Evolutionary conservation across 129 eudicot species (phyloP), one percentile per base, ranked within the genome.

Genomic region (Pseudognaphalium luteoalbum): DNA sequence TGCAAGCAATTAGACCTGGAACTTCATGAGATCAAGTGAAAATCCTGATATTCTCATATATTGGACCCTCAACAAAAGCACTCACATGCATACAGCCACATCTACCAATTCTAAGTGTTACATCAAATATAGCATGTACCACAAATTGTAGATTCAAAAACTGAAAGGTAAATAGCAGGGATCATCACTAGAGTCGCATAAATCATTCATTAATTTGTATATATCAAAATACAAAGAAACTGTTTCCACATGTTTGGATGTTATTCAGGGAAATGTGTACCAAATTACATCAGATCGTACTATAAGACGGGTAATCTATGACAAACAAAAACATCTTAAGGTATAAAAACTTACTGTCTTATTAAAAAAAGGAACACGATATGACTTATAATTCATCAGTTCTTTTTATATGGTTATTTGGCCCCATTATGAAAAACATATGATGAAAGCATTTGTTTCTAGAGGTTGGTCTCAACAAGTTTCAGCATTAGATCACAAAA

Each of bases 191-290:
- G 58, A 41, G 12, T 28, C 50, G n/a, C 42, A 41, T 30, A 22
- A 22, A 32, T 52, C 56, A 54, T 35, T 66, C 56, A 44, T 15
- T 76, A 34, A 25, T 33, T 54, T 56, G 16, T 20, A 5, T 34
- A 11, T 7, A n/a, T 35, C 25, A 22, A 22, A 37, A 19, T 21
- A 57, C 12, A 39, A 19, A 68, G 20, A 12, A 47, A 47, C 14
- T 47, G n/a, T 4, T 54, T 68, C 80, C 56, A 54, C 44, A 66
- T 76, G 80, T 54, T 66, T 66, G 44, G 21, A 39, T 50, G 52
- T 50, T 50, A 30, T 67, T 67, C 80, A 67, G 12, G 29, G 54
- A 67, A 29, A 39, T 16, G 30, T 15, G 21, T 17, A 76, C 51
- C 80, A 76, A 32, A 66, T 9, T 61, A 35, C 22, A 47, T 19